Percentiles rank a stretch among this genome's conserved stretches.
These are phyloP conservation scores for Candida sanyaensis DNA, from an alignment of 1,139 yeast genomes.

Conservation along the genomic window DNA sequence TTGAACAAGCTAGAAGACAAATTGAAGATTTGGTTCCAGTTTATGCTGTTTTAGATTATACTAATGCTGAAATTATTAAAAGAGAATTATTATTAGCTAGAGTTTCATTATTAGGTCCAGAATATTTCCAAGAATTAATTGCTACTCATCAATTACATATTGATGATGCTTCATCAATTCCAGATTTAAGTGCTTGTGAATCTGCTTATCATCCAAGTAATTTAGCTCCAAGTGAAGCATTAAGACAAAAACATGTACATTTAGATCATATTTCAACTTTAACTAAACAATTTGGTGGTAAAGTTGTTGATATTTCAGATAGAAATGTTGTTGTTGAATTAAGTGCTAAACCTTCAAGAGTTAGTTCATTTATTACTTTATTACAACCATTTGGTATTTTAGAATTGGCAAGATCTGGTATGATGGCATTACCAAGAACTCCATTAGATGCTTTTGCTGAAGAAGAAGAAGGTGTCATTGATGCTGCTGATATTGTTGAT, in stretches of 20 bases:
- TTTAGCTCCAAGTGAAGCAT: conserved; percentile 86
- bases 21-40: conserved; percentile 97
- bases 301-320: conserved; percentile 87
- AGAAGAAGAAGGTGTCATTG: conserved; percentile 53
- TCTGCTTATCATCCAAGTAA: conserved; percentile 82
- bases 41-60: conserved; percentile 94
- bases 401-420: conserved; percentile 96
- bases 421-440: conserved; percentile 98
- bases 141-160: conserved; percentile 73
- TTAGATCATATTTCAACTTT: conserved; percentile 80
- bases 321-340: conserved; percentile 93
- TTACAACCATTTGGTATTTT: conserved; percentile 94
- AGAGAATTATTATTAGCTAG: conserved; percentile 91
- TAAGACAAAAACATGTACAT: conserved; percentile 91
- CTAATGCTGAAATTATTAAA: conserved; percentile 84
- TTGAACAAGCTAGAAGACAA: conserved; percentile 98
- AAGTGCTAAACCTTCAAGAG: conserved; percentile 89
- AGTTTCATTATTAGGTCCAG: conserved; percentile 92
- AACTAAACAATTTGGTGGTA: conserved; percentile 89
- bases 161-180: conserved; percentile 41
- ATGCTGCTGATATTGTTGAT: conserved; percentile 73
- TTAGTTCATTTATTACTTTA: conserved; percentile 81
- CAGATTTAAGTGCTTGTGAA: conserved; percentile 52
- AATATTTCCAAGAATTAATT: conserved; percentile 91
- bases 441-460: conserved; percentile 61